Conservation (phyloP, 495 filamentous ascomycete genomes). For the Penicillium antarcticum region DNA sequence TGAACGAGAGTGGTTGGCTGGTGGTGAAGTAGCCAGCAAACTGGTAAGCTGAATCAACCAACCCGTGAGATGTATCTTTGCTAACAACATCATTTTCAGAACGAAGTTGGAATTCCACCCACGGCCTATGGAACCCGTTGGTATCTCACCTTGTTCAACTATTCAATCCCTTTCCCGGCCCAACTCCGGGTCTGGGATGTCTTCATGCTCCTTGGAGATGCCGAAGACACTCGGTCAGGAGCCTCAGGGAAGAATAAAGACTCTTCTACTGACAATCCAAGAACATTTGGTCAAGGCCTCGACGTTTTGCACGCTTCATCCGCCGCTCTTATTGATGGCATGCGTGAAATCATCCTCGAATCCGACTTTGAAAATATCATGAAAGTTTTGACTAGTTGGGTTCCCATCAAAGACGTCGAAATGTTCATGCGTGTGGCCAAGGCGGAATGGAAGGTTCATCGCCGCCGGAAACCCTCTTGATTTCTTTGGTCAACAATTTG, state of each 20-base stretch:
- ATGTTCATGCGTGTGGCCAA: conserved; percentile 91
- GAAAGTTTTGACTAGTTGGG: conserved; percentile 95
- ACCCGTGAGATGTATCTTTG: not conserved
- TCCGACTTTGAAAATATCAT: conserved; percentile 97
- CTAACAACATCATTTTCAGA: conserved; percentile 42
- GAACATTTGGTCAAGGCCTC: conserved; percentile 62
- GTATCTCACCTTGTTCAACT: conserved; percentile 98
- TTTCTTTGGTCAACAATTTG: not conserved
- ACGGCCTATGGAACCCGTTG: conserved; percentile 94
- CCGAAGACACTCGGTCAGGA: conserved; percentile 27
- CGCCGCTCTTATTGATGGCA: conserved; percentile 88
- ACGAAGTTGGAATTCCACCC: conserved; percentile 74
- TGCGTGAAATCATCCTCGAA: conserved; percentile 85
- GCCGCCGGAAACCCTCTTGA: conserved; percentile 40
- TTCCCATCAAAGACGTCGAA: conserved; percentile 94
- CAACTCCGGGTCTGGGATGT: conserved; percentile 99
- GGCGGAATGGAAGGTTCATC: conserved; percentile 81
- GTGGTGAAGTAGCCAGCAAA: conserved; percentile 70
- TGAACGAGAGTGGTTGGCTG: conserved; percentile 77
- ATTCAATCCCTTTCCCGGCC: conserved; percentile 91
- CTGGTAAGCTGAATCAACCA: conserved; percentile 56
- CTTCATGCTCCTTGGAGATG: conserved; percentile 93
- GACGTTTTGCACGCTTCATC: conserved; percentile 89
- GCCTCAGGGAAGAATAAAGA: conserved; percentile 38
- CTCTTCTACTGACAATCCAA: conserved; percentile 7